Evolutionary conservation across 805 yeast genomes (phyloP).

Genomic region (Clavispora santaluciae): DNA sequence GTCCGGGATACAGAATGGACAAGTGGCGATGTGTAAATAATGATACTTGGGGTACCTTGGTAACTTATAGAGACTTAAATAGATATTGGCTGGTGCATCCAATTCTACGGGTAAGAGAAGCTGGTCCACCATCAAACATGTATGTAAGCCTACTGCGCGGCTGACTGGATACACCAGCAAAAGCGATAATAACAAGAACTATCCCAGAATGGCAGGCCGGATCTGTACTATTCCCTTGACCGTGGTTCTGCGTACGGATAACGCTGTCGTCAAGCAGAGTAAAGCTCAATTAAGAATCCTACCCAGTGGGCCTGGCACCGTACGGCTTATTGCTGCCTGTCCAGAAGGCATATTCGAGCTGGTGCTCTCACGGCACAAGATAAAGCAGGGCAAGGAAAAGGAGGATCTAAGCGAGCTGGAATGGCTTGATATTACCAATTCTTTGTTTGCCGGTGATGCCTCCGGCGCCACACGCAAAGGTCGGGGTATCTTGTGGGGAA

Average conservation of each 20-base stretch:
- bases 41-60: no score
- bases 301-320: not conserved
- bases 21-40: no score
- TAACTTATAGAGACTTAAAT: no score
- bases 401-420: slow-evolving; percentile 9
- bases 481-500: slow-evolving; percentile 13
- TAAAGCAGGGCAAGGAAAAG: slow-evolving; percentile 7
- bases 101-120: no score
- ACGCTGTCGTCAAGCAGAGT: slow-evolving; percentile 6
- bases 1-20: no score
- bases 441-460: slow-evolving; percentile 15
- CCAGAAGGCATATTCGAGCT: slow-evolving; percentile 15
- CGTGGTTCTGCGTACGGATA: slow-evolving; percentile 4
- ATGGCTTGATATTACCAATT: slow-evolving; percentile 16
- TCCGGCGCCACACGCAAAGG: not conserved
- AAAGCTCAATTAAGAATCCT: slow-evolving; percentile 8
- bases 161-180: not conserved
- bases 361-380: slow-evolving; percentile 2
- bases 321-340: slow-evolving; percentile 11
- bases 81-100: no score
- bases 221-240: slow-evolving; percentile 5
- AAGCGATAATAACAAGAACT: not conserved
- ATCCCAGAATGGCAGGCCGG: not conserved
- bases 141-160: not conserved
- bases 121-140: no score